phyloP scores from a whole-genome alignment of 306 rosid species.

The Prunus mume region DNA sequence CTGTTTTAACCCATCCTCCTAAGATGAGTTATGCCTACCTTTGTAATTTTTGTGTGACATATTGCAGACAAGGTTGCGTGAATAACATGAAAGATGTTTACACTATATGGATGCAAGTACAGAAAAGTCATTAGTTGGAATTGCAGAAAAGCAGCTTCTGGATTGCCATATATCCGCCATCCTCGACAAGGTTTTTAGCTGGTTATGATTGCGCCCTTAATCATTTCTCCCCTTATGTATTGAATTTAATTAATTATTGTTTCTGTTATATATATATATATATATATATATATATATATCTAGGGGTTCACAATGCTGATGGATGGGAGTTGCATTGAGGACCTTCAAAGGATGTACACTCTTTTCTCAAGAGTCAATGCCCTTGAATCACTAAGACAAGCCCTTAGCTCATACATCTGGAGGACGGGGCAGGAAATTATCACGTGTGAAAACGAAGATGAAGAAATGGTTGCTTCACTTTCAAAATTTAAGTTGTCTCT shows the following conservation, averaged over 20 bases:
- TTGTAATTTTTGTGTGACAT: constrained; percentile 27
- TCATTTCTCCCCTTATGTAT: neutral
- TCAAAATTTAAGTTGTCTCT: no score
- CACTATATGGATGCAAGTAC: constrained; percentile 88
- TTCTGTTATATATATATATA: no score
- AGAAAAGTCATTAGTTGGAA: constrained; percentile 80
- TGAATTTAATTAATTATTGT: neutral
- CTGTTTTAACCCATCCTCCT: neutral
- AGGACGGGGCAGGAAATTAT: neutral
- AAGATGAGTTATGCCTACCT: constrained; percentile 23
- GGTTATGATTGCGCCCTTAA: neutral
- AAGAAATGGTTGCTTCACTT: neutral
- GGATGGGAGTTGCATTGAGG: neutral
- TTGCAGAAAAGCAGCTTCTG: constrained; percentile 69
- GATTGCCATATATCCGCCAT: neutral
- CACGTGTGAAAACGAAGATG: neutral
- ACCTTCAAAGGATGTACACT: neutral
- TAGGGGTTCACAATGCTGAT: neutral
- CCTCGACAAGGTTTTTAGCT: neutral
- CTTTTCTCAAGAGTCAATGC: neutral
- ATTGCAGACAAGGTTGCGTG: constrained; percentile 87
- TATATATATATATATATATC: no score
- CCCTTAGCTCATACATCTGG: neutral
- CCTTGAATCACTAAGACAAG: neutral
- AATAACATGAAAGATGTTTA: constrained; percentile 92